A percentile compares a stretch with the other conserved stretches of the same genome.
phyloP scores from a whole-genome alignment of 257 asterid genomes.

The Solanum pinnatisectum region DNA sequence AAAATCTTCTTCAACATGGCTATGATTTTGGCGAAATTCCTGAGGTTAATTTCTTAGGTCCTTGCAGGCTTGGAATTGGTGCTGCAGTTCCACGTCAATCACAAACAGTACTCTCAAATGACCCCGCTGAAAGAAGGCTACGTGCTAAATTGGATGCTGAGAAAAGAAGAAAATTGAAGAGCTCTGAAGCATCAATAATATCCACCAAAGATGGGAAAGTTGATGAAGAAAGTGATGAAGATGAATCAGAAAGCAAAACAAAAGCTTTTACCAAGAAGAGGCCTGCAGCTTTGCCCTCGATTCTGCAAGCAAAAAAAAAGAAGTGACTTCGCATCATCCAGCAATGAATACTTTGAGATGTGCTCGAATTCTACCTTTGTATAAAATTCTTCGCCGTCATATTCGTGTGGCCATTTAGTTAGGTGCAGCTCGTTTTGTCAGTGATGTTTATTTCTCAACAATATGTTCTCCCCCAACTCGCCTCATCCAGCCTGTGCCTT shows the following conservation, averaged over 20 bases:
- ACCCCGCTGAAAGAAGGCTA: slow-evolving; percentile 57
- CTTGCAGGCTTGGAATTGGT: slow-evolving; percentile 80
- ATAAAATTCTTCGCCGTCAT: background rate
- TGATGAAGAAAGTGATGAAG: slow-evolving; percentile 57
- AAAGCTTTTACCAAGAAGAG: slow-evolving; percentile 60
- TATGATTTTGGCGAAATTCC: background rate
- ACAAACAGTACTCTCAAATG: slow-evolving; percentile 25
- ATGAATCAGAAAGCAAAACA: slow-evolving; percentile 65
- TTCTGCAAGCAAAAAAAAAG: slow-evolving; percentile 26
- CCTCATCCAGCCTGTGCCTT: background rate
- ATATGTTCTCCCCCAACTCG: background rate
- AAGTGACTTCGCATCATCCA: slow-evolving; percentile 5
- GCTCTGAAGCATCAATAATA: slow-evolving; percentile 22
- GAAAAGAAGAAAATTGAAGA: slow-evolving; percentile 26
- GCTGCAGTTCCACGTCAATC: slow-evolving; percentile 58
- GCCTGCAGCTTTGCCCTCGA: slow-evolving; percentile 15
- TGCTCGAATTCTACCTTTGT: background rate
- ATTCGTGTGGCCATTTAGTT: background rate
- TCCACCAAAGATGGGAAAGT: slow-evolving; percentile 26
- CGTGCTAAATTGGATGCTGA: slow-evolving; percentile 40
- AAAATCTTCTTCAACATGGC: slow-evolving; percentile 2
- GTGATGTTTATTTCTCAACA: background rate
- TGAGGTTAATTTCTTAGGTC: background rate
- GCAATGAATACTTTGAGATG: background rate
- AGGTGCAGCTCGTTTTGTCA: background rate